phyloP scores from a whole-genome alignment of 352 stramenopile species.

The Phytophthora pisi region DNA sequence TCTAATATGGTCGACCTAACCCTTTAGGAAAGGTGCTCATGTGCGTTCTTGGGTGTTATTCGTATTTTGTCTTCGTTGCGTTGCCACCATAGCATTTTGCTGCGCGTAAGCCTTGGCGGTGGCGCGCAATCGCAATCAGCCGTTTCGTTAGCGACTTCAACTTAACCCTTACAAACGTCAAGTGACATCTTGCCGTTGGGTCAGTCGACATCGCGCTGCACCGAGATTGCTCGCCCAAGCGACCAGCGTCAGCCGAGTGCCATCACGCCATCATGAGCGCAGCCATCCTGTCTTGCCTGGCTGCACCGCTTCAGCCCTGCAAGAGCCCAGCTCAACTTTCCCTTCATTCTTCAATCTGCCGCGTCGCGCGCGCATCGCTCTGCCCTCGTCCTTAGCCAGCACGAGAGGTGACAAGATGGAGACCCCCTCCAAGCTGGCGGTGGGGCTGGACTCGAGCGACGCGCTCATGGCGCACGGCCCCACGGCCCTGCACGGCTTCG shows the following conservation, averaged over 20 bases:
- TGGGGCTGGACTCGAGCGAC: slow-evolving; percentile 24
- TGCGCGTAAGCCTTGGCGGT: background rate
- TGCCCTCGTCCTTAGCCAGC: background rate
- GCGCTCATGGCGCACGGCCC: slow-evolving; percentile 37
- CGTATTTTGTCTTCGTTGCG: too few species aligned
- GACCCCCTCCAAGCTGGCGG: slow-evolving; percentile 12
- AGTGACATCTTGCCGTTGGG: background rate
- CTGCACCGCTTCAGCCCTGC: background rate
- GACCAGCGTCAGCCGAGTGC: background rate
- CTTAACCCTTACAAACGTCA: slow-evolving; percentile 1
- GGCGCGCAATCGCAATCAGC: background rate
- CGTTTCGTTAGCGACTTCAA: background rate
- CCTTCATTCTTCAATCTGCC: background rate
- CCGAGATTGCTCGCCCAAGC: slow-evolving; percentile 1
- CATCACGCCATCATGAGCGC: slow-evolving; percentile 1
- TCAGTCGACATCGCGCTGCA: background rate
- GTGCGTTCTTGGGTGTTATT: too few species aligned
- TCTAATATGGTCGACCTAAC: too few species aligned
- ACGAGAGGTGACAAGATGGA: too few species aligned
- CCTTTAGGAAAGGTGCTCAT: too few species aligned
- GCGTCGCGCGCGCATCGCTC: background rate
- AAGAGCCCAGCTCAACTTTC: background rate
- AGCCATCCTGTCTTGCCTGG: background rate
- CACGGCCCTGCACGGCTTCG: slow-evolving; percentile 27
- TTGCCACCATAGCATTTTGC: background rate